phyloP scores from a whole-genome alignment of 2,329 filamentous ascomycete species.

The Colletotrichum gloeosporioides region DNA sequence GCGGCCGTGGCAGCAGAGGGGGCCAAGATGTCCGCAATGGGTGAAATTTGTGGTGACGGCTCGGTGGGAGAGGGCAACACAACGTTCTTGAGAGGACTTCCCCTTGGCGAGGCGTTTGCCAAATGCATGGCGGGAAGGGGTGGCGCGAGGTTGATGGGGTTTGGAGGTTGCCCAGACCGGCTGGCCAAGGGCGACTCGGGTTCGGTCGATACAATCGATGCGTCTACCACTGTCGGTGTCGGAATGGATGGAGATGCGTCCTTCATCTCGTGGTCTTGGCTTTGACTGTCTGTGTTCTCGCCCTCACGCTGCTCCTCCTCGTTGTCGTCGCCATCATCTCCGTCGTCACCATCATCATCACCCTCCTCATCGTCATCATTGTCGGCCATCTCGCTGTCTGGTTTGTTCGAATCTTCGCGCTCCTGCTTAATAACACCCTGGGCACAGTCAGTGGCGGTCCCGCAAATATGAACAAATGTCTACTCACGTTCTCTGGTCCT shows the following conservation, averaged over 20 bases:
- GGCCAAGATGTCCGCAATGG: conserved; percentile 9
- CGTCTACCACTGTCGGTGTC: conserved; percentile 26
- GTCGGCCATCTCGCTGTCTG: conserved; percentile 61
- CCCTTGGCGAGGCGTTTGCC: conserved; percentile 36
- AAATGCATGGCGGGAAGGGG: conserved; percentile 29
- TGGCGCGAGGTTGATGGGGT: conserved; percentile 36
- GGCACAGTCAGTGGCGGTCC: conserved; percentile 23
- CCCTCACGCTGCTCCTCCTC: conserved; percentile 49
- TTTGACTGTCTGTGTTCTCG: conserved; percentile 31
- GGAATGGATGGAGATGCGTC: conserved; percentile 36
- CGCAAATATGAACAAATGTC: background rate
- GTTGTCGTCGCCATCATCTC: conserved; percentile 51
- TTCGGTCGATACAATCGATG: conserved; percentile 24
- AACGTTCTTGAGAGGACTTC: conserved; percentile 60
- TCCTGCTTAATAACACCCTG: conserved; percentile 49
- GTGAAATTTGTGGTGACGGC: conserved; percentile 26
- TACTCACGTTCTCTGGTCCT: conserved; percentile 19
- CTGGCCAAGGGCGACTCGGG: conserved; percentile 14
- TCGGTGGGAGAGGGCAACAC: conserved; percentile 52
- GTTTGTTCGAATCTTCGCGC: conserved; percentile 48
- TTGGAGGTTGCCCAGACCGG: conserved; percentile 23
- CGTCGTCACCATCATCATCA: conserved; percentile 53
- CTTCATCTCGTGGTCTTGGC: conserved; percentile 33
- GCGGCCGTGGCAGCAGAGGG: background rate
- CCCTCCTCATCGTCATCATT: conserved; percentile 53